These are phyloP conservation scores for Paramecium caudatum DNA, from an alignment of 73 alveolate genomes.

Conservation along the genomic window DNA sequence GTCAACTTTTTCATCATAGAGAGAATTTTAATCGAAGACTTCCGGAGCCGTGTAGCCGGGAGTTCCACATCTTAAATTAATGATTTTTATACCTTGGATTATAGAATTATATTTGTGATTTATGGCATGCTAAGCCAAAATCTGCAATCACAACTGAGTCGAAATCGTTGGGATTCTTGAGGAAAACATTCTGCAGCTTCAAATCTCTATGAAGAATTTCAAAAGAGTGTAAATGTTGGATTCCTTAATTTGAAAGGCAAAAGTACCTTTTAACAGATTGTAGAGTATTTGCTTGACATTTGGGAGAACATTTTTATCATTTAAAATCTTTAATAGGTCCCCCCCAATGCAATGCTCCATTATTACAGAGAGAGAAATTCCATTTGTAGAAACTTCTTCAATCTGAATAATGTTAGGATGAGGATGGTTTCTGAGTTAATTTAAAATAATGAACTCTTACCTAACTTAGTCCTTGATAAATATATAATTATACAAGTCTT, in stretches of 20 bases:
- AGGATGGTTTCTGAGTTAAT: not conserved
- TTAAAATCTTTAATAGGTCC: not conserved
- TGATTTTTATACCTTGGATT: not conserved
- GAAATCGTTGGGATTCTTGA: not conserved
- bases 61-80: constrained; percentile 81
- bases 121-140: constrained; percentile 51
- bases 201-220: constrained; percentile 45
- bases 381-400: constrained; percentile 6
- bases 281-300: not conserved
- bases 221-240: constrained; percentile 1
- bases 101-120: not conserved
- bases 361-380: not conserved
- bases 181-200: constrained; percentile 18
- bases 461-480: constrained; percentile 2
- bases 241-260: not conserved
- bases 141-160: constrained; percentile 14
- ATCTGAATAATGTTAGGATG: constrained; percentile 22
- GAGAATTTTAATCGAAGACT: constrained; percentile 75
- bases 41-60: constrained; percentile 93
- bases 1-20: constrained; percentile 81
- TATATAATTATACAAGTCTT: not conserved
- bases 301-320: not conserved
- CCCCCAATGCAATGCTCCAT: constrained; percentile 35
- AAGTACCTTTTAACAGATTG: too few relatives aligned
- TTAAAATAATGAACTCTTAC: constrained; percentile 25